A percentile compares a stretch with the other conserved stretches of the same genome.
Evolutionary conservation across 371 early-diverging fungal species (phyloP).

Genomic region (Dichotomocladium elegans): DNA sequence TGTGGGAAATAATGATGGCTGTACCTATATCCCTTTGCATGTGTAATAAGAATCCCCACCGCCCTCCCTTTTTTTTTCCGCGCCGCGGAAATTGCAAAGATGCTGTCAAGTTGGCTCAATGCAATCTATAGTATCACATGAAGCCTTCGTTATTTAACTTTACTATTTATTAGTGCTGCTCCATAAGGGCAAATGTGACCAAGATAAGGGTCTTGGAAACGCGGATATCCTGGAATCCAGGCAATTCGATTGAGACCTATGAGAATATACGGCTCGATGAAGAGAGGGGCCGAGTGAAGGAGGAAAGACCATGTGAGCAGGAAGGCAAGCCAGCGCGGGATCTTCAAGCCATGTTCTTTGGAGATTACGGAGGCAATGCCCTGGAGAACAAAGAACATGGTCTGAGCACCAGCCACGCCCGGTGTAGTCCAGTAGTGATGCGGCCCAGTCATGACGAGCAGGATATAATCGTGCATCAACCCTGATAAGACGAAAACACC

Average conservation of each 20-base stretch:
- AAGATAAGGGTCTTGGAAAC: slow-evolving; percentile 19
- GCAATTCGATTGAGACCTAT: slow-evolving; percentile 19
- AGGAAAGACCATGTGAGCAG: slow-evolving; percentile 13
- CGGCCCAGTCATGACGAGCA: slow-evolving; percentile 22
- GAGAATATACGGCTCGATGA: slow-evolving; percentile 30
- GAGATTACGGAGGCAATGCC: slow-evolving; percentile 4
- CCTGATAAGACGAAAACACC: slow-evolving; percentile 29
- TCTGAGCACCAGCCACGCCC: slow-evolving; percentile 22
- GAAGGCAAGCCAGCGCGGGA: not conserved
- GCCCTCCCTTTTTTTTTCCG: no score
- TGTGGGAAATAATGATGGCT: no score
- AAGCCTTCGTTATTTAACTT: no score
- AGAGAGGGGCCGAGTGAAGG: slow-evolving; percentile 25
- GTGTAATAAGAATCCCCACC: no score
- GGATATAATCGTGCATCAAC: slow-evolving; percentile 35
- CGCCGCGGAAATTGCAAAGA: no score
- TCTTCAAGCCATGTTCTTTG: not conserved
- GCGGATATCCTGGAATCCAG: slow-evolving; percentile 26
- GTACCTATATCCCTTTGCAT: no score
- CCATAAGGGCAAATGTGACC: slow-evolving; percentile 27
- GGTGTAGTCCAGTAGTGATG: slow-evolving; percentile 1
- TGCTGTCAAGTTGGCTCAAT: no score
- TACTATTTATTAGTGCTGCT: no score
- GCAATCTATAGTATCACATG: no score
- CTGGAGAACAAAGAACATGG: slow-evolving; percentile 30